Base-by-base conservation (phyloP, 1,284 basidiomycete species). In the Fomitopsis schrenkii region DNA sequence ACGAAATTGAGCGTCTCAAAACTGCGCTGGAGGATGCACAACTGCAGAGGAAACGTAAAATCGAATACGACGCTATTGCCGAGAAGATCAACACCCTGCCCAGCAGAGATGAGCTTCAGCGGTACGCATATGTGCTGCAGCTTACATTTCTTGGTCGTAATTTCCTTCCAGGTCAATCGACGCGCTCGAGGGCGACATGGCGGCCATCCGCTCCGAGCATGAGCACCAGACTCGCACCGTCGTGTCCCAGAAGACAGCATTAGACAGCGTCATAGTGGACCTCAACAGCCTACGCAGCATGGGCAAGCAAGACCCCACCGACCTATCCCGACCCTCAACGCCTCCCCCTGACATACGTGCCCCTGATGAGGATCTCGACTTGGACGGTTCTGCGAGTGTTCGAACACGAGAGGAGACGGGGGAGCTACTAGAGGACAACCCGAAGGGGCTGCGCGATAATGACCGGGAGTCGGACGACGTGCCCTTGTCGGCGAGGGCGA, bases 41-140 rank as follows among this genome's bases (percentile, higher is more conserved):
- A 68, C 76, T 88, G 68, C 77, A 86, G 59, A 83, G 91, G 50
- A 79, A 79, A 62, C 82, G 86, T 61, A 94, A 91, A 76, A 90
- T 93, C 66, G 91, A 94, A 68, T 94, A 94, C 70, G 91, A 94
- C 75, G 76, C 83, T 53, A 83, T 94, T 54, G 83, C 91, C 3
- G 91, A 93, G 75, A 91, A 87, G 71, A 85, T 93, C 53, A 91
- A 92, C 67, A 82, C 83, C n/a, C 75, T 93, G 3, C 90, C 91
- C 1, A 86, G 79, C 65, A 79, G 91, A 59, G 84, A 86, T 15
- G 91, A 93, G 67, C 78, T 93, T 17, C 85, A 88, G 67, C 80
- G 79, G 91, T 91, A 67, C 69, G 83, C 80, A 35, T 44, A 30
- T 9, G 8, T 36, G 9, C 19, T 30, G 7, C 48, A 9, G 30